phyloP scores from a whole-genome alignment of 2,329 filamentous ascomycete species.

The Elsinoe australis region DNA sequence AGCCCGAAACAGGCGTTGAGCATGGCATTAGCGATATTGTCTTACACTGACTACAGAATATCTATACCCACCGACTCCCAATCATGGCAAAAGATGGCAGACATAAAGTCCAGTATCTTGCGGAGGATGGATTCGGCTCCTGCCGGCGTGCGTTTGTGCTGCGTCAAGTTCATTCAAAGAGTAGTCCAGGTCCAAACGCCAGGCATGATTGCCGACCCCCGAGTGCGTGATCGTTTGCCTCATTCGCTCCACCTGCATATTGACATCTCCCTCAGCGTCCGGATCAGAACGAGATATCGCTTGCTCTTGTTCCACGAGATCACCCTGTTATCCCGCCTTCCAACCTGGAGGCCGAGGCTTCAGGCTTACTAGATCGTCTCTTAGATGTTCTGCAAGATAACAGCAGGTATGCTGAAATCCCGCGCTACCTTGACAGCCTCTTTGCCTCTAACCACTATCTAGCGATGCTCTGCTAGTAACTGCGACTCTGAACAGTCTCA shows the following conservation, averaged over 20 bases:
- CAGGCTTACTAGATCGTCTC: constrained; percentile 81
- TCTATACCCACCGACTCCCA: constrained; percentile 73
- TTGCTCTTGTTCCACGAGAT: constrained; percentile 74
- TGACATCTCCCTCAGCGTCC: constrained; percentile 50
- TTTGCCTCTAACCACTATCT: too few relatives aligned
- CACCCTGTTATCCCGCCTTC: constrained; percentile 72
- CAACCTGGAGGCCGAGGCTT: constrained; percentile 86
- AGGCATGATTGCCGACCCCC: constrained; percentile 71
- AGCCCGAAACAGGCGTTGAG: too few relatives aligned
- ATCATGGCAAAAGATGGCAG: constrained; percentile 79
- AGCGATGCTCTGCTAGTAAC: constrained; percentile 86
- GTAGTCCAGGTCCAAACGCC: constrained; percentile 87
- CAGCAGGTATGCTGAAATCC: constrained; percentile 63
- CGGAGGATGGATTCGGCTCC: constrained; percentile 76
- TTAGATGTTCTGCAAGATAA: constrained; percentile 79
- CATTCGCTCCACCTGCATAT: constrained; percentile 13
- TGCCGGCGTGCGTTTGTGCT: constrained; percentile 77
- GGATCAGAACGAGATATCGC: constrained; percentile 73
- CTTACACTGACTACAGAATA: constrained; percentile 52
- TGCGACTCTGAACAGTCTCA: constrained; percentile 81
- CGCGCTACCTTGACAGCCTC: too few relatives aligned
- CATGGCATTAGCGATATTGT: neutral
- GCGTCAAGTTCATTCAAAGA: constrained; percentile 93
- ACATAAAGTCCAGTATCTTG: constrained; percentile 83
- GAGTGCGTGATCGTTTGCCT: constrained; percentile 50